These are phyloP conservation scores for Polygonum aviculare DNA, from an alignment of 148 eudicot species.

Conservation along the genomic window DNA sequence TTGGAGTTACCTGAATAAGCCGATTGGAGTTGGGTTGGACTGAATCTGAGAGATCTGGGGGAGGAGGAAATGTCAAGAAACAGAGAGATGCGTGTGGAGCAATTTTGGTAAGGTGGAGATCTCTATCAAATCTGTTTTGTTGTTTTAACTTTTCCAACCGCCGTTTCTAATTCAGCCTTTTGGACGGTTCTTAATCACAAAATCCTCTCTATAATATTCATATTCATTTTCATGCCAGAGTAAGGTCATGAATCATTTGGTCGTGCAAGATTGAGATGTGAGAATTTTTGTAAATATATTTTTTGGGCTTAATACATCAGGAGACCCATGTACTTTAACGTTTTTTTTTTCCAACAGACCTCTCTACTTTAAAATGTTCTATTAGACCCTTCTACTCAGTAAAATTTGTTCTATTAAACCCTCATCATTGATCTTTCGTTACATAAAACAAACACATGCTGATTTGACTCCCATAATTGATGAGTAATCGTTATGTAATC, in stretches of 20 bases:
- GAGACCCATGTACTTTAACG: no score
- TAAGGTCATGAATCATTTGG: neutral
- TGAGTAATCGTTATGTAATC: no score
- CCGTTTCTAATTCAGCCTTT: neutral
- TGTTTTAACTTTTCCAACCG: neutral
- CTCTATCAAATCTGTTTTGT: neutral
- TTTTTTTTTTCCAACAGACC: no score
- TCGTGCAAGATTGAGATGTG: neutral
- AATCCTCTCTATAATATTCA: neutral
- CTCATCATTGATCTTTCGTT: no score
- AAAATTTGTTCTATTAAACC: no score
- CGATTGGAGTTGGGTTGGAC: neutral
- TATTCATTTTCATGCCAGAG: neutral
- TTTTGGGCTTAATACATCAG: no score
- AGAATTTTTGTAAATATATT: no score
- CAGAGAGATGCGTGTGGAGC: neutral
- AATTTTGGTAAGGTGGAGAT: slow-evolving; percentile 2
- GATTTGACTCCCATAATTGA: no score
- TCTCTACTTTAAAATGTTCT: no score
- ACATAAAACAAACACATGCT: no score
- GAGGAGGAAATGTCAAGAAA: neutral
- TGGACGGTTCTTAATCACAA: neutral
- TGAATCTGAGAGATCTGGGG: neutral
- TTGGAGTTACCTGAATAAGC: neutral
- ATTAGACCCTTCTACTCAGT: no score